Evolutionary conservation across 192 early-diverging fungal species (phyloP), one percentile per base, ranked within the genome.

Genomic region (Obelidium mucronatum): DNA sequence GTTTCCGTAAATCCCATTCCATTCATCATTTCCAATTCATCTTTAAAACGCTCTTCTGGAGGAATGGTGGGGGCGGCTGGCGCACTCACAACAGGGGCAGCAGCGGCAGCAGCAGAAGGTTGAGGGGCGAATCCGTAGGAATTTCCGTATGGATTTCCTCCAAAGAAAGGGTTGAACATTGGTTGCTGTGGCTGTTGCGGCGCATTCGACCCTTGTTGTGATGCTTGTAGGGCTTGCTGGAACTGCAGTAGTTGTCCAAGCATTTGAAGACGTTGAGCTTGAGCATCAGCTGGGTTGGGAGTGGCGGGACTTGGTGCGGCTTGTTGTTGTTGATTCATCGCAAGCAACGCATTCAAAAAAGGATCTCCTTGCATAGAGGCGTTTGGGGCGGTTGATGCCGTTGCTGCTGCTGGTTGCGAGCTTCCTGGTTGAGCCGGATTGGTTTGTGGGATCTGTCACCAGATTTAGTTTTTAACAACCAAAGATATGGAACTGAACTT

Each of bases 1-100:
- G 88, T 89, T 79, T 95, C 91, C 69, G 78, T 90, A 75, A 96
- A 92, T 30, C 95, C 95, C 95, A 96, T 95, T 33, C 94, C 95
- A 67, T 91, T 85, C 59, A 95, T 78, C 33, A 82, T 86, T 15
- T 80, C 86, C 40, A 95, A 80, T 83, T 93, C 86, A 53, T 82
- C 74, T 61, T 83, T 84, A 80, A 91, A 94, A 42, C 87, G 87
- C 67, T 82, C 90, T 85, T 77, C 90, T 81, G 35, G 89, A 87
- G 93, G 78, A 92, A 81, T 82, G 92, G 92, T 79, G 90, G 92
- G 67, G 91, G 84, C 81, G 91, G 91, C 33, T 11, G 67, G 67
- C 3, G 17, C 56, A 15, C 34, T 13, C 5, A 30, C 11, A 24
- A 30, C 74, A 19, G 74, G 30, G 13, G 75, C 34, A 22, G 67